A percentile compares a stretch with the other conserved stretches of the same genome.
Evolutionary conservation across 345 rosid genomes (phyloP).

Genomic region (Heritiera littoralis): DNA sequence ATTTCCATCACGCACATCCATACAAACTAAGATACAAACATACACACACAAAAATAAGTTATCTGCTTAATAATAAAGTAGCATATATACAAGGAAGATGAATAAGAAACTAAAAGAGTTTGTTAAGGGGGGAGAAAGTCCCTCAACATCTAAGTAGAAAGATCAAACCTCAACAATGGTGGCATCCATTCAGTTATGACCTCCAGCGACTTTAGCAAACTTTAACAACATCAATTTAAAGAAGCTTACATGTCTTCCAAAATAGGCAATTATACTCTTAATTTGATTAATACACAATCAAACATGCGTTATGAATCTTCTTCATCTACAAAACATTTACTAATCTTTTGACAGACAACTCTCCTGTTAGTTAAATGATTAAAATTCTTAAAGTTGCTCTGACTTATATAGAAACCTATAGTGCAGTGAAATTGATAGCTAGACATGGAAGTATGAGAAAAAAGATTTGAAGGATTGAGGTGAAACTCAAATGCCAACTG

Average conservation of each 20-base stretch:
- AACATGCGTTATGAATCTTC: neutral
- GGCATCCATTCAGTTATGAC: neutral
- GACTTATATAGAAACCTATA: neutral
- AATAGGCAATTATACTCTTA: slow-evolving; percentile 1
- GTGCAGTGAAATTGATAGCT: neutral
- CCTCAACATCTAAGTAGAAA: neutral
- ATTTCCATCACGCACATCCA: neutral
- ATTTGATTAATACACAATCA: neutral
- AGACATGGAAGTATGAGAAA: neutral
- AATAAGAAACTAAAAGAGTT: slow-evolving; percentile 2
- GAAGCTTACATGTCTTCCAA: neutral
- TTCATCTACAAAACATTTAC: neutral
- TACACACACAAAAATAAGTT: neutral
- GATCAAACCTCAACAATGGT: neutral
- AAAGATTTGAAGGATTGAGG: neutral
- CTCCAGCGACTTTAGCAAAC: neutral
- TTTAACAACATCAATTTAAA: slow-evolving; percentile 5
- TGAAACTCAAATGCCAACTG: neutral
- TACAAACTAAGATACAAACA: neutral
- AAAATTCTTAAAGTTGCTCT: neutral
- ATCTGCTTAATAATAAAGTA: neutral
- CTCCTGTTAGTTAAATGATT: neutral
- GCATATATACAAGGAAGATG: neutral
- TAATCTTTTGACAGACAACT: neutral
- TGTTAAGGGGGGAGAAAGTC: neutral